A percentile compares a stretch with the other conserved stretches of the same genome.
These are phyloP conservation scores for Gossypium anomalum DNA, from an alignment of 345 rosid genomes.

Conservation along the genomic window DNA sequence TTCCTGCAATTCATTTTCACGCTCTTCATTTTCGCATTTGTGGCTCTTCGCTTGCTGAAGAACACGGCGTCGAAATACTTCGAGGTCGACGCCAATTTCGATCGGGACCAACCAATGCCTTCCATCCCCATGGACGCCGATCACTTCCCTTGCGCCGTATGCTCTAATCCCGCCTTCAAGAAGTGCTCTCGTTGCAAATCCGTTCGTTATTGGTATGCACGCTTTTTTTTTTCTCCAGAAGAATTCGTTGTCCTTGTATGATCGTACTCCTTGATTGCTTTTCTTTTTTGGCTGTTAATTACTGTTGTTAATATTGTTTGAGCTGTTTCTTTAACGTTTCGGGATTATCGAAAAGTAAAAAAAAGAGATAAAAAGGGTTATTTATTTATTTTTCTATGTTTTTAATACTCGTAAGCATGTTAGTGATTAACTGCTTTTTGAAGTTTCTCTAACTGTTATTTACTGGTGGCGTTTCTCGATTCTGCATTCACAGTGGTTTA, in stretches of 20 bases:
- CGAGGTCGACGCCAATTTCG: slow-evolving; percentile 80
- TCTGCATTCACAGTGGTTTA: background rate
- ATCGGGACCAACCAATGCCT: slow-evolving; percentile 26
- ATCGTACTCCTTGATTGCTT: background rate
- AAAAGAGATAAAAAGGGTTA: background rate
- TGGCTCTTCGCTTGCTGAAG: slow-evolving; percentile 54
- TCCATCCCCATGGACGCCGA: background rate
- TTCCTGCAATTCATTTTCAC: slow-evolving; percentile 58
- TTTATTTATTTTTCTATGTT: background rate
- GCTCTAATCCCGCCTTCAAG: slow-evolving; percentile 32
- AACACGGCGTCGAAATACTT: slow-evolving; percentile 83
- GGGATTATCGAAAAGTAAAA: background rate
- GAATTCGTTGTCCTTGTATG: background rate
- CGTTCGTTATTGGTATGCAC: slow-evolving; percentile 44
- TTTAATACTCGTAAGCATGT: background rate
- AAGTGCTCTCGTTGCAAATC: slow-evolving; percentile 61
- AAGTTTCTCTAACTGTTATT: background rate
- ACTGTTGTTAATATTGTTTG: background rate
- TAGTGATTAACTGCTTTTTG: background rate
- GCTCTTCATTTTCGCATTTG: slow-evolving; percentile 45
- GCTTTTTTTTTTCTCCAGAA: background rate
- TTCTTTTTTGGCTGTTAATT: background rate
- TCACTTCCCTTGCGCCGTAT: slow-evolving; percentile 28
- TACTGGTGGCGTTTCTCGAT: background rate
- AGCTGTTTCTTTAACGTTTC: background rate